These are phyloP conservation scores for Cladophialophora carrionii DNA, from an alignment of 2,329 filamentous ascomycete genomes.

Conservation along the genomic window DNA sequence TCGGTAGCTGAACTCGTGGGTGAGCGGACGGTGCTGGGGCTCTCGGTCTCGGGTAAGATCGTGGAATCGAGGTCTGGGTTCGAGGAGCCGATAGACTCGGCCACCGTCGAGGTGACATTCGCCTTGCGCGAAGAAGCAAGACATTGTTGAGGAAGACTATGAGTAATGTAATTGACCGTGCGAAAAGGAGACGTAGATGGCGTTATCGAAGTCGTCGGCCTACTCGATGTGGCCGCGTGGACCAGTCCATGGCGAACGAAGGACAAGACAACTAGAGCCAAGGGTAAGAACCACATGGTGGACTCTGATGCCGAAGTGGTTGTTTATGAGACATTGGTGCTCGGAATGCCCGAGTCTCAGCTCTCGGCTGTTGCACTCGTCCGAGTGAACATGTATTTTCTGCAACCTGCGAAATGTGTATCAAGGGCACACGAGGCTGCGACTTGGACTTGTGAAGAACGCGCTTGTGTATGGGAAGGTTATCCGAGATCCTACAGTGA, in stretches of 20 bases:
- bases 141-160: slow-evolving; percentile 75
- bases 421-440: background rate
- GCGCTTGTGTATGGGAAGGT: background rate
- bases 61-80: slow-evolving; percentile 6
- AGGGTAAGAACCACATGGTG: slow-evolving; percentile 19
- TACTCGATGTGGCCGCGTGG: slow-evolving; percentile 5
- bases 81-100: slow-evolving; percentile 11
- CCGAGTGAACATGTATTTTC: background rate
- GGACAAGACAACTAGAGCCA: slow-evolving; percentile 15
- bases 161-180: slow-evolving; percentile 81
- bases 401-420: background rate
- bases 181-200: slow-evolving; percentile 54
- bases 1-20: background rate
- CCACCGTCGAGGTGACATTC: slow-evolving; percentile 32
- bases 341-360: background rate
- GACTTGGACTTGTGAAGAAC: background rate
- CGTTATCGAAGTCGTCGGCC: slow-evolving; percentile 15
- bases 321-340: slow-evolving; percentile 9
- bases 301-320: background rate
- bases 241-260: slow-evolving; percentile 7
- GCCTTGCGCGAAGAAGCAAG: slow-evolving; percentile 55
- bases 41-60: slow-evolving; percentile 7
- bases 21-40: background rate
- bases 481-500: background rate
- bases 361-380: background rate